Percentiles rank a stretch among this genome's conserved stretches.
phyloP scores from a whole-genome alignment of 148 eudicot species.

The Vaccinium macrocarpon region DNA sequence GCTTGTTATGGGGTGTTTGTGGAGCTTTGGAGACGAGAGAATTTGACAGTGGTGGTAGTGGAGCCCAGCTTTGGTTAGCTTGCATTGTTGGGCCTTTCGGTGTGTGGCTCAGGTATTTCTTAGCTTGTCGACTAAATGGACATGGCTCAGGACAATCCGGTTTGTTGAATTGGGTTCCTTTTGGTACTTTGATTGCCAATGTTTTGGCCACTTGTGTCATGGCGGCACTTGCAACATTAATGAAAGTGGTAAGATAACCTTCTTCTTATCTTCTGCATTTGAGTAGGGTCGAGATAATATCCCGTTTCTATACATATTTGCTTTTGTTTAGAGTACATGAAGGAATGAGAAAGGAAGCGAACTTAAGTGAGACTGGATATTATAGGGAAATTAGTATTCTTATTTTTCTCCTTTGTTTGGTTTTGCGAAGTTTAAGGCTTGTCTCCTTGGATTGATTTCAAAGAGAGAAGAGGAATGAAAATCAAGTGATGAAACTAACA shows the following conservation, averaged over 20 bases:
- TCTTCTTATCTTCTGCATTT: neutral
- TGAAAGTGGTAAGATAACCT: slow-evolving; percentile 39
- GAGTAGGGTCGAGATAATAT: neutral
- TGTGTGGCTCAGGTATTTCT: slow-evolving; percentile 87
- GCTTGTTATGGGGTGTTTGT: slow-evolving; percentile 50
- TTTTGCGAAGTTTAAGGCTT: neutral
- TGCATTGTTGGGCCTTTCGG: slow-evolving; percentile 81
- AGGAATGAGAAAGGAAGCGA: neutral
- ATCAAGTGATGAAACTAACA: neutral
- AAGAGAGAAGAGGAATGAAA: neutral
- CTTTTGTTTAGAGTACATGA: neutral
- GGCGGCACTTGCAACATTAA: slow-evolving; percentile 74
- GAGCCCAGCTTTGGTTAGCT: slow-evolving; percentile 72
- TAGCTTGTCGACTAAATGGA: slow-evolving; percentile 70
- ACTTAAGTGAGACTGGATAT: neutral
- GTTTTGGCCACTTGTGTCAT: slow-evolving; percentile 77
- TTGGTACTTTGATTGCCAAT: slow-evolving; percentile 81
- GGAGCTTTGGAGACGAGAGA: slow-evolving; percentile 42
- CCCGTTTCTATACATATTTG: neutral
- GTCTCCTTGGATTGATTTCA: neutral
- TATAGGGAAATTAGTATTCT: neutral
- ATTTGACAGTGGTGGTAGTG: slow-evolving; percentile 48
- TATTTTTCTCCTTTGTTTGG: neutral
- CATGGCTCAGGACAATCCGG: slow-evolving; percentile 56
- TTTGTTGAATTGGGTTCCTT: slow-evolving; percentile 69